Conservation (phyloP, 768 basidiomycete species). For the Guyanaporus albipodus region DNA sequence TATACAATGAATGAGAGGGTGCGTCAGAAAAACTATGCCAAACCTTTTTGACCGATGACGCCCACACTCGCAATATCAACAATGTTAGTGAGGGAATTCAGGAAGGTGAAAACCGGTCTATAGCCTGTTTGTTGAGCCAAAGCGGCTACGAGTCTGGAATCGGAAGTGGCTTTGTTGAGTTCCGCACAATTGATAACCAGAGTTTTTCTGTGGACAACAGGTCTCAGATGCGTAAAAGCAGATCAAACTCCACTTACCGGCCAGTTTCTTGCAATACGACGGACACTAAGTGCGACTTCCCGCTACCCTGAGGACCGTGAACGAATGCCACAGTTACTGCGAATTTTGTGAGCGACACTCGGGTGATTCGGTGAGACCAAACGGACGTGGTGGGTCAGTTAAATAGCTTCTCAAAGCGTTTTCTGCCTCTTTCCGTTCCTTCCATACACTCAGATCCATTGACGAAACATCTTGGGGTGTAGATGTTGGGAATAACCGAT, state of each 20-base stretch:
- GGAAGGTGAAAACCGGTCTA: constrained; percentile 83
- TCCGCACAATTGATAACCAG: constrained; percentile 82
- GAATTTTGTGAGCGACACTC: constrained; percentile 6
- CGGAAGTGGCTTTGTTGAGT: constrained; percentile 65
- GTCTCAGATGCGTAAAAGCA: neutral
- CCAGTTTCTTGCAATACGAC: constrained; percentile 47
- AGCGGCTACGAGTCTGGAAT: constrained; percentile 58
- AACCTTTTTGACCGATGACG: constrained; percentile 93
- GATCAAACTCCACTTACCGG: constrained; percentile 37
- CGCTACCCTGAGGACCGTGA: constrained; percentile 82
- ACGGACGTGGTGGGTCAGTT: constrained; percentile 68
- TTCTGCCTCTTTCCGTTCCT: constrained; percentile 79
- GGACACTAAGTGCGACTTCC: constrained; percentile 62
- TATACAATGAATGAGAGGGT: neutral
- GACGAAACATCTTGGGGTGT: constrained; percentile 14
- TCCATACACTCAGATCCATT: constrained; percentile 58
- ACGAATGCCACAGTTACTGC: constrained; percentile 73
- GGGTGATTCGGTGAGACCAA: neutral
- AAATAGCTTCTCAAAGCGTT: constrained; percentile 66
- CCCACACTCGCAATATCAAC: constrained; percentile 92
- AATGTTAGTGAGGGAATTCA: constrained; percentile 74
- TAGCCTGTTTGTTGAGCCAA: constrained; percentile 86
- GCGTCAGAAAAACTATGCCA: neutral
- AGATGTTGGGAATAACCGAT: constrained; percentile 38
- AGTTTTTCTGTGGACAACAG: constrained; percentile 44